These are phyloP conservation scores for Uronychia setigera DNA, from an alignment of 73 alveolate species.

Conservation along the genomic window DNA sequence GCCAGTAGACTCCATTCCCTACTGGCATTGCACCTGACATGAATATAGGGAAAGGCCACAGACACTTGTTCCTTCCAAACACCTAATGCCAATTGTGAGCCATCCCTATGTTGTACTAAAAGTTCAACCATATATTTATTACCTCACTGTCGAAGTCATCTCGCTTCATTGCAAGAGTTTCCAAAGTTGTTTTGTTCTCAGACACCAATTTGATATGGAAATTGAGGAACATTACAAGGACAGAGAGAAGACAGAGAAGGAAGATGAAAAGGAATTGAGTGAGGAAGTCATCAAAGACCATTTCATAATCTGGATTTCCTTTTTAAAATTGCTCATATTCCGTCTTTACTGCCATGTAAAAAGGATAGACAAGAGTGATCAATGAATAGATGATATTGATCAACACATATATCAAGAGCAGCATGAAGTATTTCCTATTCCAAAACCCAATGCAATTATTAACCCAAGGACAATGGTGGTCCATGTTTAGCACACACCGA, in stretches of 20 bases:
- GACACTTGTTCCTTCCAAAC: slow-evolving; percentile 76
- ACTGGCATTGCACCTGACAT: slow-evolving; percentile 80
- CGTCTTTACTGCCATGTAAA: not conserved
- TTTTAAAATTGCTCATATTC: slow-evolving; percentile 28
- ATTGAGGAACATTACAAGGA: slow-evolving; percentile 45
- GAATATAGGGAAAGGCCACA: slow-evolving; percentile 84
- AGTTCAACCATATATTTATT: slow-evolving; percentile 30
- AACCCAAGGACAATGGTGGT: slow-evolving; percentile 97
- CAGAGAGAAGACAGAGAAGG: slow-evolving; percentile 39
- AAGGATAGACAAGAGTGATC: slow-evolving; percentile 17
- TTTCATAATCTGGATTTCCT: slow-evolving; percentile 33
- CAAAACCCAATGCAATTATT: slow-evolving; percentile 92
- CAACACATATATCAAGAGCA: slow-evolving; percentile 70
- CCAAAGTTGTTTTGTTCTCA: slow-evolving; percentile 65
- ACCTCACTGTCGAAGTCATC: slow-evolving; percentile 21
- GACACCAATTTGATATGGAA: slow-evolving; percentile 63
- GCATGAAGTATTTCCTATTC: slow-evolving; percentile 87
- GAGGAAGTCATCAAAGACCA: slow-evolving; percentile 23
- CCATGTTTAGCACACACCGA: slow-evolving; percentile 95
- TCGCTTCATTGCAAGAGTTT: slow-evolving; percentile 41
- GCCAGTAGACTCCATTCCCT: slow-evolving; percentile 92
- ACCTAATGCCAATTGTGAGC: slow-evolving; percentile 77
- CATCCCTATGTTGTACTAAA: slow-evolving; percentile 31
- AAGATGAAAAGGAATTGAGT: slow-evolving; percentile 8
- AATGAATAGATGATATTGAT: slow-evolving; percentile 46